Conservation (phyloP, 306 rosid genomes). For the Senna siamea region DNA sequence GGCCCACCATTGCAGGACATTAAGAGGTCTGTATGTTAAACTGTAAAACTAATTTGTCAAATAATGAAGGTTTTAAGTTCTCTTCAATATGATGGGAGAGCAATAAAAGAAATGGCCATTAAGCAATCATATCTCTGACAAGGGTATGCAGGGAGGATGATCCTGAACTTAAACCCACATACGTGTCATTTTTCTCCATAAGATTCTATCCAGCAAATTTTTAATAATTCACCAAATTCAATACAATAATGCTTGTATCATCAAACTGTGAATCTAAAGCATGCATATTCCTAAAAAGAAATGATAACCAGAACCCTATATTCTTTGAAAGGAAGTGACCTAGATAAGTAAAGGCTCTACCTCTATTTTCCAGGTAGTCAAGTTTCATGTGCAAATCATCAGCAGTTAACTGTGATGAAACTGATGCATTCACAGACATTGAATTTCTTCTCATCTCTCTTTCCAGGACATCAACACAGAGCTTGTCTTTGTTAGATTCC, state of each 20-base stretch:
- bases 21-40: background rate
- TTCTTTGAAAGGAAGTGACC: slow-evolving; percentile 27
- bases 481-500: slow-evolving; percentile 79
- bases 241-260: background rate
- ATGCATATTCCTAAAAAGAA: slow-evolving; percentile 18
- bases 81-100: background rate
- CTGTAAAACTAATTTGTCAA: background rate
- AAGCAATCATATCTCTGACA: background rate
- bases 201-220: background rate
- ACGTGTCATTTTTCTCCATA: background rate
- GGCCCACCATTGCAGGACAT: background rate
- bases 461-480: slow-evolving; percentile 83
- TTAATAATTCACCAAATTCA: background rate
- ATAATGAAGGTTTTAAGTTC: background rate
- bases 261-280: slow-evolving; percentile 15
- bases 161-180: background rate
- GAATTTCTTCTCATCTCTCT: slow-evolving; percentile 84
- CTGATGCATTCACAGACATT: slow-evolving; percentile 46
- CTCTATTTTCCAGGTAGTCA: slow-evolving; percentile 82
- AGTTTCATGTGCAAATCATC: slow-evolving; percentile 71
- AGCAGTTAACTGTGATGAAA: slow-evolving; percentile 49
- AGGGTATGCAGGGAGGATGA: background rate
- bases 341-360: slow-evolving; percentile 46
- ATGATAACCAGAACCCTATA: background rate
- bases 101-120: background rate